phyloP scores from a whole-genome alignment of 78 protist genomes.

The Paulinella micropora region DNA sequence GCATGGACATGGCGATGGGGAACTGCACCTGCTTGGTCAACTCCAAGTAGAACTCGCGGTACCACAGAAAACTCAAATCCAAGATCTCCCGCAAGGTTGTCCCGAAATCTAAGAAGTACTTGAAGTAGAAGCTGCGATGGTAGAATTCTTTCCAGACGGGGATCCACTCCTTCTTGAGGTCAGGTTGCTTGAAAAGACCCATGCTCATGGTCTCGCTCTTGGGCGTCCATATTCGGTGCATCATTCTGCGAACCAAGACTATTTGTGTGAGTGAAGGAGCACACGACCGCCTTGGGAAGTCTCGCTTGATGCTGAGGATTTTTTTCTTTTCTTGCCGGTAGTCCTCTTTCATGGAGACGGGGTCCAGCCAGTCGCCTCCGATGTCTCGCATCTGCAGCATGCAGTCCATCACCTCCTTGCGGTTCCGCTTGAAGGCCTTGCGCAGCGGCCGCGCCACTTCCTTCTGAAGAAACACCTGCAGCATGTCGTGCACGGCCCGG shows the following conservation, averaged over 20 bases:
- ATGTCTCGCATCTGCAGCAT: neutral
- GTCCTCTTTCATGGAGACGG: neutral
- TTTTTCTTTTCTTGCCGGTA: neutral
- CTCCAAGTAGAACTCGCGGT: conserved; percentile 7
- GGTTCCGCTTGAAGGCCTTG: neutral
- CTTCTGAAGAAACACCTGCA: neutral
- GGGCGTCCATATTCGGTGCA: neutral
- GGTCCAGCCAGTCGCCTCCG: neutral
- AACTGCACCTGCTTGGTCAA: conserved; percentile 6
- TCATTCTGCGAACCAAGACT: conserved; percentile 5
- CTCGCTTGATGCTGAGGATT: neutral
- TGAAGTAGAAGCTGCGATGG: neutral
- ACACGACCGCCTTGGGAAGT: neutral
- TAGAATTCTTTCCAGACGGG: neutral
- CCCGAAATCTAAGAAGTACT: neutral
- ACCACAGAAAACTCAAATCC: conserved; percentile 1
- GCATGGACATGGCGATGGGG: conserved; percentile 20
- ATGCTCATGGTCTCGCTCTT: neutral
- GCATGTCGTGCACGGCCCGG: neutral
- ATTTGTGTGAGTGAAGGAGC: neutral
- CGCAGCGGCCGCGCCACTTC: neutral
- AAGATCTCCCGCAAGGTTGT: neutral
- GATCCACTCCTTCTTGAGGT: neutral
- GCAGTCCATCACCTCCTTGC: neutral
- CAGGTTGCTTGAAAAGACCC: neutral